A percentile compares a stretch with the other conserved stretches of the same genome.
Evolutionary conservation across 1,139 yeast species (phyloP).

Genomic region (Saccharomycopsis hybrid): DNA sequence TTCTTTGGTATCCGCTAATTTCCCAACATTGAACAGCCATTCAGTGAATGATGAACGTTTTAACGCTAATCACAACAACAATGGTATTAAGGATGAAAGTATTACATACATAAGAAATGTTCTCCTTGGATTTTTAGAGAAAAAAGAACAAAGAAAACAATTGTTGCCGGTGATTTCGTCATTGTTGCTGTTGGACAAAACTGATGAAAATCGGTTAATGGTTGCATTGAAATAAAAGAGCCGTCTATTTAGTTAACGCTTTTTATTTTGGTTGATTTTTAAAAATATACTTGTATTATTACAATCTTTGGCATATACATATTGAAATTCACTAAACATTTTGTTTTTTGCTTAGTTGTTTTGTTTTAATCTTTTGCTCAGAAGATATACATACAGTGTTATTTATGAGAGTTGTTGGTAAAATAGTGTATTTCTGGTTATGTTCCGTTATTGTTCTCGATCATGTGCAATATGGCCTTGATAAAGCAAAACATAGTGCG

Average conservation of each 20-base stretch:
- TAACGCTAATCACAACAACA: constrained; percentile 1
- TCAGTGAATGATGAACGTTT: constrained; percentile 10
- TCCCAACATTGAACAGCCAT: background rate
- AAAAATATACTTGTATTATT: background rate
- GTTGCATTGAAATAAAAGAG: constrained; percentile 44
- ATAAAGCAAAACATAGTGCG: too few relatives aligned
- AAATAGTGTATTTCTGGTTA: too few relatives aligned
- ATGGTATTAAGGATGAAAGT: constrained; percentile 32
- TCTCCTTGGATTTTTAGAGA: constrained; percentile 80
- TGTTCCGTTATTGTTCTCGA: too few relatives aligned
- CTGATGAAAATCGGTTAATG: constrained; percentile 67
- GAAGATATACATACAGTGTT: too few relatives aligned
- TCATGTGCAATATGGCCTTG: too few relatives aligned
- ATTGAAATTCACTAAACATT: too few relatives aligned
- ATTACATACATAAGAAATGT: constrained; percentile 84
- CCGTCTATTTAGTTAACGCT: background rate
- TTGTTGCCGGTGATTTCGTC: constrained; percentile 81
- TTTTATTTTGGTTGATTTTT: background rate
- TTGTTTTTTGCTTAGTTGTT: too few relatives aligned
- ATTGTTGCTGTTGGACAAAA: constrained; percentile 56
- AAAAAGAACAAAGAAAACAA: constrained; percentile 81
- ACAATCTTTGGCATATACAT: too few relatives aligned
- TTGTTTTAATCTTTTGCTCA: too few relatives aligned
- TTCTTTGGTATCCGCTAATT: constrained; percentile 21
- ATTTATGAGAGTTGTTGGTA: too few relatives aligned